Evolutionary conservation across 768 basidiomycete species (phyloP).

Genomic region (Suillus decipiens): DNA sequence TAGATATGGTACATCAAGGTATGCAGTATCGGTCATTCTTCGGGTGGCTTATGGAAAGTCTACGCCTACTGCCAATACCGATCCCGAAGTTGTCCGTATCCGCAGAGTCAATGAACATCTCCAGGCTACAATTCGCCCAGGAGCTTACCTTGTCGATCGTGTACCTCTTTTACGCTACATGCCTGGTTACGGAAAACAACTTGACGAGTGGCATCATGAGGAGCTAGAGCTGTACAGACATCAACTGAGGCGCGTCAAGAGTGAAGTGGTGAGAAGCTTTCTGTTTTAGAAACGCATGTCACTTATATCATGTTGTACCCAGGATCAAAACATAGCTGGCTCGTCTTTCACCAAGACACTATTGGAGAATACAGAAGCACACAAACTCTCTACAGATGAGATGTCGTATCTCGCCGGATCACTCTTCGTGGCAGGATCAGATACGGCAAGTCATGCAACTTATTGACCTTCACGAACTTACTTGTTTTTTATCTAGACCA

Average conservation of each 20-base stretch:
- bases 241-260: constrained; percentile 43
- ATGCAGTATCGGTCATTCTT: neutral
- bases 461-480: no score
- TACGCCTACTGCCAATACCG: neutral
- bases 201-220: constrained; percentile 51
- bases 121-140: neutral
- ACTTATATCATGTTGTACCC: neutral
- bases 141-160: neutral
- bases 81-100: neutral
- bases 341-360: constrained; percentile 51
- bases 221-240: constrained; percentile 52
- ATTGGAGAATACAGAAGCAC: constrained; percentile 48
- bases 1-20: neutral
- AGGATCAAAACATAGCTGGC: constrained; percentile 16
- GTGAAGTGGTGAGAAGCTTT: constrained; percentile 36
- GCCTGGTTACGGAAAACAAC: constrained; percentile 56
- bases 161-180: constrained; percentile 36
- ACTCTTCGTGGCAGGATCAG: neutral
- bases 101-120: neutral
- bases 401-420: neutral
- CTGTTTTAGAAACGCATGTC: neutral
- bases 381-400: constrained; percentile 37
- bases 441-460: no score
- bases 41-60: neutral
- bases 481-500: no score